These are phyloP conservation scores for Aethionema arabicum DNA, from an alignment of 345 rosid species.

Conservation along the genomic window DNA sequence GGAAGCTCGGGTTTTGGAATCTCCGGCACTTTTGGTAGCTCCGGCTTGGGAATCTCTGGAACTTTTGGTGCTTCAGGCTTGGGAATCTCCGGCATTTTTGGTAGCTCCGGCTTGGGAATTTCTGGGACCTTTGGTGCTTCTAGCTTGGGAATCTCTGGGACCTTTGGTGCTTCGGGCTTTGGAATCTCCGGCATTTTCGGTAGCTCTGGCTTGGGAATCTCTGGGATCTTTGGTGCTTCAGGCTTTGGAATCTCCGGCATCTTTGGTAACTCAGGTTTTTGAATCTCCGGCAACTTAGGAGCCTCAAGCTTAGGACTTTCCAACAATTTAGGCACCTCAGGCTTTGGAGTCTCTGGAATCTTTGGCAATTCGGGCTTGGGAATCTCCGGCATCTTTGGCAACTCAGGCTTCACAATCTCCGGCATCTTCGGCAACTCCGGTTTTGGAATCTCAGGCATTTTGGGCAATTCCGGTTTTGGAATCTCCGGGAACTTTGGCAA, in stretches of 20 bases:
- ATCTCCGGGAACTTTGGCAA: not conserved
- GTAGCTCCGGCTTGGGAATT: not conserved
- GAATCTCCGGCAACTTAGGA: not conserved
- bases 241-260: not conserved
- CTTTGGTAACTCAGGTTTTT: not conserved
- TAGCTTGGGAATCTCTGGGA: not conserved
- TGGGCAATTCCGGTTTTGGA: constrained; percentile 25
- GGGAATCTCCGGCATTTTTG: constrained; percentile 14
- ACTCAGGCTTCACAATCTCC: constrained; percentile 25
- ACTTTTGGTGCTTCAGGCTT: constrained; percentile 11
- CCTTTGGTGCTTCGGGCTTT: not conserved
- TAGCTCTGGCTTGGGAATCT: not conserved
- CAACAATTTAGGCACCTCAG: not conserved
- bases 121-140: constrained; percentile 8
- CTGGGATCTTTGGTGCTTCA: too few species aligned
- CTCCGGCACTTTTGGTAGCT: constrained; percentile 21
- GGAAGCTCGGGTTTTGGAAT: constrained; percentile 19
- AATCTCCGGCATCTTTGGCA: not conserved
- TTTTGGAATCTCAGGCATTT: constrained; percentile 5
- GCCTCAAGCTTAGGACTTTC: constrained; percentile 11
- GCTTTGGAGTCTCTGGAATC: not conserved
- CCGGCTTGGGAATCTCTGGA: constrained; percentile 24
- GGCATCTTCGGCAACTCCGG: constrained; percentile 13
- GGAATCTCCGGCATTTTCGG: not conserved
- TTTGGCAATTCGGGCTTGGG: constrained; percentile 13